phyloP scores from a whole-genome alignment of 495 filamentous ascomycete species.

The Lophiotrema nucula region DNA sequence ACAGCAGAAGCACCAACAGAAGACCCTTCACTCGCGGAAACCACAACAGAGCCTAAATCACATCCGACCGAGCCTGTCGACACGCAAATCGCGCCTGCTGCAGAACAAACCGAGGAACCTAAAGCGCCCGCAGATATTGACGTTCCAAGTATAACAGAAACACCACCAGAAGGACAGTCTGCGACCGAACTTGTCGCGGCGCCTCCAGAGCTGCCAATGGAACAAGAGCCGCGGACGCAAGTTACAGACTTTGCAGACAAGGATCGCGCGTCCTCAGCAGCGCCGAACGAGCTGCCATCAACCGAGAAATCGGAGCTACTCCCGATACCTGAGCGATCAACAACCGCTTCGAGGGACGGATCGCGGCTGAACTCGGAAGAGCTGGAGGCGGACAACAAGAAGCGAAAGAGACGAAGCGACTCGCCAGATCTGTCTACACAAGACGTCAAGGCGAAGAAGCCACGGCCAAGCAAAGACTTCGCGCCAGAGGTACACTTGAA shows the following conservation, averaged over 20 bases:
- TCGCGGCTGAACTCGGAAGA: conserved; percentile 30
- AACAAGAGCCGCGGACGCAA: background rate
- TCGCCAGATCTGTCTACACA: conserved; percentile 30
- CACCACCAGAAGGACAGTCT: background rate
- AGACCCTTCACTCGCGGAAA: background rate
- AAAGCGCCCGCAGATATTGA: background rate
- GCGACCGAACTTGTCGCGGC: background rate
- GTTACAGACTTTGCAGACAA: background rate
- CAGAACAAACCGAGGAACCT: background rate
- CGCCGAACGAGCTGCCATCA: conserved; percentile 16
- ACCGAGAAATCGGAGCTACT: conserved; percentile 22
- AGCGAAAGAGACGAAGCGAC: conserved; percentile 42
- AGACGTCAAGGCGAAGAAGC: conserved; percentile 38
- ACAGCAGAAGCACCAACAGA: background rate
- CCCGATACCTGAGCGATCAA: background rate
- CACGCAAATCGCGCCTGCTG: background rate
- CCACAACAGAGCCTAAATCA: background rate
- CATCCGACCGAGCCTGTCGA: background rate
- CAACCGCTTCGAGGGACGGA: conserved; percentile 2
- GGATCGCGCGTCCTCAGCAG: background rate
- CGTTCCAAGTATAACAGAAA: background rate
- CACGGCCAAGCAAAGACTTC: conserved; percentile 22
- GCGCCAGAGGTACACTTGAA: conserved; percentile 23
- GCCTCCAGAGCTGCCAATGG: background rate
- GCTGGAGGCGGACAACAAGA: conserved; percentile 38